phyloP scores from a whole-genome alignment of 2,329 filamentous ascomycete species.

The Coniochaeta pulveracea region DNA sequence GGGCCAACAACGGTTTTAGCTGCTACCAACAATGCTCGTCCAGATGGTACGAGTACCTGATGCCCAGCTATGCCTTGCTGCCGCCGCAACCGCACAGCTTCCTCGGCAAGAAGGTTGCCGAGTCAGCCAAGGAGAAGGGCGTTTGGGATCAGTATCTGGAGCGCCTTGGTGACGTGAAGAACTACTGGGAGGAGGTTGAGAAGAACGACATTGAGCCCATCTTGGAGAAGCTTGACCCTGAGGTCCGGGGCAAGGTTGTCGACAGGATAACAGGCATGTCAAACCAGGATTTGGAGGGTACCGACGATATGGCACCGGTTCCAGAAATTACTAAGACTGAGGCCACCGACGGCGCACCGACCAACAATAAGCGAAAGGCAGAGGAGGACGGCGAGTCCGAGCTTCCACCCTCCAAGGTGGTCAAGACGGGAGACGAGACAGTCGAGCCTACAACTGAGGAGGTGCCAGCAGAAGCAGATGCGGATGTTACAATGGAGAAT shows the following conservation, averaged over 20 bases:
- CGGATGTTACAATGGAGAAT: neutral
- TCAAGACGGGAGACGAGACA: conserved; percentile 4
- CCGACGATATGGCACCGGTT: conserved; percentile 2
- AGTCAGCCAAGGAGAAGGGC: conserved; percentile 62
- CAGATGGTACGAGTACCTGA: conserved; percentile 92
- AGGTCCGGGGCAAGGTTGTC: conserved; percentile 50
- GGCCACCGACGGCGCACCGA: neutral
- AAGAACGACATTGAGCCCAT: conserved; percentile 69
- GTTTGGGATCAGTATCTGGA: conserved; percentile 57
- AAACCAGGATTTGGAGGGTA: conserved; percentile 15
- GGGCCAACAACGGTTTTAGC: conserved; percentile 84
- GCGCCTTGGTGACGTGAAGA: conserved; percentile 64
- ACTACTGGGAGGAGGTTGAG: conserved; percentile 77
- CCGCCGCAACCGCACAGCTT: conserved; percentile 85
- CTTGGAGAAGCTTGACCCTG: conserved; percentile 49
- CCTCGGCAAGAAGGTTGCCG: conserved; percentile 71
- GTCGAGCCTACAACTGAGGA: conserved; percentile 4
- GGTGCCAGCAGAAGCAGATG: conserved; percentile 4
- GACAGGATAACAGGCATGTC: conserved; percentile 40
- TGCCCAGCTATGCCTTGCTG: conserved; percentile 85
- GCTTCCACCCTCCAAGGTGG: conserved; percentile 1
- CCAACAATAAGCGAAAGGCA: conserved; percentile 5
- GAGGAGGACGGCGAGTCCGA: conserved; percentile 4
- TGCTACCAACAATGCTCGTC: conserved; percentile 94
- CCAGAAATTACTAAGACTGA: neutral